These are phyloP conservation scores for Talinum fruticosum DNA, from an alignment of 148 eudicot species.

Conservation along the genomic window DNA sequence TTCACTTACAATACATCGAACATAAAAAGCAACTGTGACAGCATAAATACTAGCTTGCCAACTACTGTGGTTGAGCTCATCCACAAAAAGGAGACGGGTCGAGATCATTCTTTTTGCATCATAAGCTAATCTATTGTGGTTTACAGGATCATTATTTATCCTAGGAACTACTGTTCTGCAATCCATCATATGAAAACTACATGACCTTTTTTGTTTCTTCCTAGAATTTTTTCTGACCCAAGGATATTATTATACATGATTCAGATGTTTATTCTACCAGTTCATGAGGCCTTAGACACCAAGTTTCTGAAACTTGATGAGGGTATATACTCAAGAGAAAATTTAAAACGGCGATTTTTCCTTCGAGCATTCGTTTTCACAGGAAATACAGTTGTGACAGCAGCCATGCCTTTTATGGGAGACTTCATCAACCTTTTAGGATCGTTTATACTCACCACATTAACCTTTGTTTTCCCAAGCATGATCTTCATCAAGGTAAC, in stretches of 20 bases:
- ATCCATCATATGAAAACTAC: neutral
- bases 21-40: neutral
- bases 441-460: slow-evolving; percentile 43
- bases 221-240: slow-evolving; percentile 1
- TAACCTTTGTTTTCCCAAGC: slow-evolving; percentile 60
- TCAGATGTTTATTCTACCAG: slow-evolving; percentile 56
- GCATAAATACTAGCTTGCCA: no score
- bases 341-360: slow-evolving; percentile 39
- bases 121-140: no score
- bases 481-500: slow-evolving; percentile 62
- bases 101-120: no score
- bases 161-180: no score
- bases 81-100: no score
- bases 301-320: slow-evolving; percentile 40
- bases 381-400: slow-evolving; percentile 47
- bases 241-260: slow-evolving; percentile 6
- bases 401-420: slow-evolving; percentile 69
- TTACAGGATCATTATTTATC: no score
- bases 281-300: slow-evolving; percentile 59
- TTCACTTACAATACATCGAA: neutral
- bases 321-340: slow-evolving; percentile 43
- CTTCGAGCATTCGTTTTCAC: slow-evolving; percentile 44
- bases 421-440: slow-evolving; percentile 55
- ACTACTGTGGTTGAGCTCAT: no score
- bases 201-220: neutral